A percentile compares a stretch with the other conserved stretches of the same genome.
Evolutionary conservation across 371 early-diverging fungal species (phyloP).

Genomic region (Batkoa obscura): DNA sequence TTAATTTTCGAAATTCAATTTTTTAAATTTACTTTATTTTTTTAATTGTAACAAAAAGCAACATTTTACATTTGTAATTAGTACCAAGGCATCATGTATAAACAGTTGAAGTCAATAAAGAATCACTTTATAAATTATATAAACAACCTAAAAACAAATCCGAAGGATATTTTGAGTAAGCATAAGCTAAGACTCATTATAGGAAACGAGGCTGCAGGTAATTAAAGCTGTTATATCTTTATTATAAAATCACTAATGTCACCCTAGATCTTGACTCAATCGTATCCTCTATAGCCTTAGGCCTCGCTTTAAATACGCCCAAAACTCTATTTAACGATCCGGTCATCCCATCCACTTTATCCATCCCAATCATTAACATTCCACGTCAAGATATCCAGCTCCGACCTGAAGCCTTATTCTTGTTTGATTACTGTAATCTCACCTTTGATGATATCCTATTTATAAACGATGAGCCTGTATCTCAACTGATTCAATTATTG

Average conservation of each 20-base stretch:
- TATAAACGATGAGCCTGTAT: slow-evolving; percentile 5
- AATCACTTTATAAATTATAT: no score
- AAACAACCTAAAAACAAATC: no score
- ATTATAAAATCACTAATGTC: not conserved
- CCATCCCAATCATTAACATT: slow-evolving; percentile 8
- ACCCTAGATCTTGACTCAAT: slow-evolving; percentile 10
- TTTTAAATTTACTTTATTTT: no score
- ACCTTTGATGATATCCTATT: slow-evolving; percentile 2
- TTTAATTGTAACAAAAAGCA: no score
- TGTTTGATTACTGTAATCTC: slow-evolving; percentile 2
- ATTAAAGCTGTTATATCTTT: not conserved
- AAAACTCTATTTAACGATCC: not conserved
- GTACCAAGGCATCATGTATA: no score
- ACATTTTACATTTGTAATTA: no score
- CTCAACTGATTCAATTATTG: not conserved
- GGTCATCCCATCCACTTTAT: not conserved
- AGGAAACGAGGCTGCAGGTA: slow-evolving; percentile 11
- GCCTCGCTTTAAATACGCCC: not conserved
- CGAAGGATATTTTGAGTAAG: no score
- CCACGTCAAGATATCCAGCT: slow-evolving; percentile 6
- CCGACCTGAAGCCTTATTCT: slow-evolving; percentile 7
- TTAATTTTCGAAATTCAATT: no score
- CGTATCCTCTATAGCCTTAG: not conserved
- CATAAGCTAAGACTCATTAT: not conserved
- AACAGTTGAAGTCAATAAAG: no score